Base-by-base conservation (phyloP, 1,139 yeast genomes). In the Ashbya aceris region DNA sequence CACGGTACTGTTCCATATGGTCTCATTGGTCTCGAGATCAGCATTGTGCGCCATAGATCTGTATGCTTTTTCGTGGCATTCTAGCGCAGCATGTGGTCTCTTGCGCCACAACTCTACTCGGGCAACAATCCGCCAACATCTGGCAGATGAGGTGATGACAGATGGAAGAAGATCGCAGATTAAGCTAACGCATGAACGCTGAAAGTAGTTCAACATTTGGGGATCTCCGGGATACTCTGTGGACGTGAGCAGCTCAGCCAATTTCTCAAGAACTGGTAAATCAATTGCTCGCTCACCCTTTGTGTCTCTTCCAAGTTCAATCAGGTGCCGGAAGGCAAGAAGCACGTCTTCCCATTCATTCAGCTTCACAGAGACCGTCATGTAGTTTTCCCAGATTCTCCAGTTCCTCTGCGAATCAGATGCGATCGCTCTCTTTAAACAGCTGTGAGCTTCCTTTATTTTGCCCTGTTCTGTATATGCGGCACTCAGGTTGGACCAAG, bases 401-500 rank as follows among this genome's bases (percentile, higher is more conserved):
- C 97, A 86, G 43, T 89, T 84, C 43, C 73, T 76, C 52, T 73
- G 76, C 27, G 81, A 80, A 37, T 79, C 79, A 20, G 86, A 82
- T 20, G 81, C 67, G 17, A 83, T 71, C 0, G 97, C 96, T 48
- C 77, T 77, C 55, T 82, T 79, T 49, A 87, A 68, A 0, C 97
- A 95, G 52, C 76, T 79, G 53, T 84, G 82, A 0, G 96, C 95
- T 49, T 86, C 94, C 46, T 75, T 73, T 26, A 74, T 64, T 60
- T 83, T 83, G 40, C 75, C 80, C 39, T 74, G 60, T 48, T 76
- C 74, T 36, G 87, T 66, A 43, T 85, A 70, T 0, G 96, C 79
- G 12, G 94, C 79, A 4, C 95, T 89, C 52, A 93, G 70, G 58
- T 91, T 93, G n/a, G 95, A 81, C 98, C 98, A 93, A 1, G 95